phyloP scores from a whole-genome alignment of 2,329 filamentous ascomycete genomes.

The Diaporthe australafricana region DNA sequence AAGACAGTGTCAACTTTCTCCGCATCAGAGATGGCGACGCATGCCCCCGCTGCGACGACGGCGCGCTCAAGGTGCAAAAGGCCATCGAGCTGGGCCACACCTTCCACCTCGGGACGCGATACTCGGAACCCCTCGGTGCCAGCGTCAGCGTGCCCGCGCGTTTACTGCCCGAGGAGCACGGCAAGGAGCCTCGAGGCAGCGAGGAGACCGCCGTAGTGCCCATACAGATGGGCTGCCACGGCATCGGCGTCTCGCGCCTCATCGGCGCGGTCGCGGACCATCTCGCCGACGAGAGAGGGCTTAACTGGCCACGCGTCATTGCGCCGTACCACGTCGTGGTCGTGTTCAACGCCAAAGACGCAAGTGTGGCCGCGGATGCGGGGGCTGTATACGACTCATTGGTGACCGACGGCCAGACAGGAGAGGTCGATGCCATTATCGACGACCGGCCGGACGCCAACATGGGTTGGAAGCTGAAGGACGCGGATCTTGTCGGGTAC shows the following conservation, averaged over 20 bases:
- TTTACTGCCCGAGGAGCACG: slow-evolving; percentile 37
- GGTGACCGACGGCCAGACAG: slow-evolving; percentile 30
- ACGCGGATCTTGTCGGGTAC: slow-evolving; percentile 91
- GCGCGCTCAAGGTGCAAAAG: slow-evolving; percentile 72
- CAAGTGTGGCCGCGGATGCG: slow-evolving; percentile 59
- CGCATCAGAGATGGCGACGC: slow-evolving; percentile 74
- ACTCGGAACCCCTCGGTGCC: slow-evolving; percentile 80
- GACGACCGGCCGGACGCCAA: slow-evolving; percentile 75
- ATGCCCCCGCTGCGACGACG: slow-evolving; percentile 77
- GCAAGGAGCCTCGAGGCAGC: not conserved
- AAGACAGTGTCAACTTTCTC: slow-evolving; percentile 68
- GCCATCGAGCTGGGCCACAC: slow-evolving; percentile 95
- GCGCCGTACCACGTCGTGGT: slow-evolving; percentile 85
- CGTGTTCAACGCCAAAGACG: slow-evolving; percentile 57
- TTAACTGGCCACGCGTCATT: slow-evolving; percentile 90
- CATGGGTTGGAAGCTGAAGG: slow-evolving; percentile 87
- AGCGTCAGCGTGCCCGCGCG: slow-evolving; percentile 60
- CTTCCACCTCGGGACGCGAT: slow-evolving; percentile 91
- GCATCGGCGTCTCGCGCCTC: slow-evolving; percentile 91
- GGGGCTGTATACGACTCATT: slow-evolving; percentile 74
- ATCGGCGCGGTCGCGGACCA: slow-evolving; percentile 87
- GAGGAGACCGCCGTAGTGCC: slow-evolving; percentile 53
- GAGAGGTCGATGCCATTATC: slow-evolving; percentile 71
- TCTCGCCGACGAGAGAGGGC: slow-evolving; percentile 75
- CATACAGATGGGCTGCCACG: slow-evolving; percentile 96